These are phyloP conservation scores for Taphrina pruni DNA, from an alignment of 1,139 yeast species.

Conservation along the genomic window DNA sequence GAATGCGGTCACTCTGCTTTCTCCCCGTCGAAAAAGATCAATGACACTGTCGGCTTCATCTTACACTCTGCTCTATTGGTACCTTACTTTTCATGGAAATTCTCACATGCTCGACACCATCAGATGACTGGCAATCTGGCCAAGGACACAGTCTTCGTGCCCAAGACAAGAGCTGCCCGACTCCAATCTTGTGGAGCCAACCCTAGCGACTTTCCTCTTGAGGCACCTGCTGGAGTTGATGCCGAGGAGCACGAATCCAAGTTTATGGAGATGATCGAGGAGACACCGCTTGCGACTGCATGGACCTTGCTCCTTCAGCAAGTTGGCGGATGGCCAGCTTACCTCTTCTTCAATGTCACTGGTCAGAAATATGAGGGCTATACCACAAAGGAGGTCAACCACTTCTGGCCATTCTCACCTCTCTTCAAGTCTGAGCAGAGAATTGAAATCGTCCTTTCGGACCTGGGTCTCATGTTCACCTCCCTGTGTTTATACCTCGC, in stretches of 20 bases:
- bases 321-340: slow-evolving; percentile 73
- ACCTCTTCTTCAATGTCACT: slow-evolving; percentile 73
- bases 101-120: slow-evolving; percentile 82
- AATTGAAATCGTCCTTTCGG: slow-evolving; percentile 48
- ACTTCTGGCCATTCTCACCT: slow-evolving; percentile 75
- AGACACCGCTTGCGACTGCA: slow-evolving; percentile 72
- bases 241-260: slow-evolving; percentile 48
- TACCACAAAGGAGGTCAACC: slow-evolving; percentile 61
- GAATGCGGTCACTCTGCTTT: slow-evolving; percentile 92
- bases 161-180: slow-evolving; percentile 52
- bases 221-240: slow-evolving; percentile 45
- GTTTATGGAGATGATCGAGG: slow-evolving; percentile 68
- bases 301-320: slow-evolving; percentile 68
- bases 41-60: slow-evolving; percentile 81
- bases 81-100: slow-evolving; percentile 87
- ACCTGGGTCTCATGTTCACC: slow-evolving; percentile 39
- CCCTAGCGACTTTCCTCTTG: slow-evolving; percentile 45
- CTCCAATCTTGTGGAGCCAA: slow-evolving; percentile 27
- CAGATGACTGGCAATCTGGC: slow-evolving; percentile 83
- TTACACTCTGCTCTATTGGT: slow-evolving; percentile 78
- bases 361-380: slow-evolving; percentile 70
- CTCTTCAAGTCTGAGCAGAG: slow-evolving; percentile 71
- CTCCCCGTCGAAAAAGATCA: slow-evolving; percentile 69
- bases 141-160: slow-evolving; percentile 83
- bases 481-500: slow-evolving; percentile 29